Percentiles rank a stretch among this genome's conserved stretches.
phyloP scores from a whole-genome alignment of 164 flowering plant species.

The Magnolia kwangsiensis region DNA sequence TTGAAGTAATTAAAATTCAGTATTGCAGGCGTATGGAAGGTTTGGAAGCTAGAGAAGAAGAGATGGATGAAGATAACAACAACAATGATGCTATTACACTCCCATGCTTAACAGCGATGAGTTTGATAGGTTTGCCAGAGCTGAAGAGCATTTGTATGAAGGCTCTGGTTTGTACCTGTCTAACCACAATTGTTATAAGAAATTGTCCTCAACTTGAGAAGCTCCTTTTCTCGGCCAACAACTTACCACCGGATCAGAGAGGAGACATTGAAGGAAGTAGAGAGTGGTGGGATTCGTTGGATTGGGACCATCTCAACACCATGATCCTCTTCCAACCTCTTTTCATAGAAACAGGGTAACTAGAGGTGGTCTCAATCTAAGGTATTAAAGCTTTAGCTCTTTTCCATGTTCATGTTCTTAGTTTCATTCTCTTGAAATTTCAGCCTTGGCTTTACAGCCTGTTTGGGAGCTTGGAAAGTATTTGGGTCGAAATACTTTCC shows the following conservation, averaged over 20 bases:
- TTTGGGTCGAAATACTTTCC: too few relatives aligned
- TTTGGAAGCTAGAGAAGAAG: background rate
- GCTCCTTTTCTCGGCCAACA: background rate
- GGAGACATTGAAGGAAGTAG: background rate
- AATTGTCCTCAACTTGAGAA: background rate
- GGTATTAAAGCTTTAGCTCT: too few relatives aligned
- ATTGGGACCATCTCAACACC: background rate
- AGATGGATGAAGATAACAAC: background rate
- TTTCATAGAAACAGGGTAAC: background rate
- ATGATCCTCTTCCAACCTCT: background rate
- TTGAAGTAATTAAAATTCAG: background rate
- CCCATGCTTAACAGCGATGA: background rate
- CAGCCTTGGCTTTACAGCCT: too few relatives aligned
- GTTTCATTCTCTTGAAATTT: too few relatives aligned
- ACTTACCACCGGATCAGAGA: background rate
- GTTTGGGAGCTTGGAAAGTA: too few relatives aligned
- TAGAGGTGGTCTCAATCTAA: too few relatives aligned
- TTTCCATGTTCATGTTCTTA: too few relatives aligned
- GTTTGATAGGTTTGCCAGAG: background rate
- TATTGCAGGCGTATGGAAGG: background rate
- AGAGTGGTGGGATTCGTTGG: constrained; percentile 6
- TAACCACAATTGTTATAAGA: background rate
- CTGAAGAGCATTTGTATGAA: background rate
- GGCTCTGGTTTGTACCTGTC: background rate
- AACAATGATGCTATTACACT: background rate